A percentile compares a stretch with the other conserved stretches of the same genome.
Conservation (phyloP, 176 grass and related monocot genomes). For the bread wheat (Triticum aestivum) region IWGSC_CS_RefSeq_v2.1 NC_057807.1:632161380-632161879, state of each 20-base stretch:
- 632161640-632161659: constrained; percentile 84
- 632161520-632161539: background rate
- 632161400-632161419: background rate
- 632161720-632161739: constrained; percentile 71
- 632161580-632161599: constrained; percentile 79
- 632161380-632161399: background rate
- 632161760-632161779: background rate
- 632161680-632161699: constrained; percentile 72
- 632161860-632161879: background rate
- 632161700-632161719: constrained; percentile 64
- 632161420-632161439: too few species aligned
- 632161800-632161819: background rate
- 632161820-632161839: too few species aligned
- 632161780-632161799: background rate
- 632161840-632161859: background rate
- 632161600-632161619: constrained; percentile 96
- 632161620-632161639: constrained; percentile 96
- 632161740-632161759: constrained; percentile 55
- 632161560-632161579: constrained; percentile 69
- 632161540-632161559: constrained; percentile 17
- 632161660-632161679: constrained; percentile 78
- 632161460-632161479: too few species aligned
- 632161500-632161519: background rate
- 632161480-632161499: background rate
- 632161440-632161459: too few species aligned